Evolutionary conservation across 768 basidiomycete species (phyloP).

Genomic region (Ramaria rubella): DNA sequence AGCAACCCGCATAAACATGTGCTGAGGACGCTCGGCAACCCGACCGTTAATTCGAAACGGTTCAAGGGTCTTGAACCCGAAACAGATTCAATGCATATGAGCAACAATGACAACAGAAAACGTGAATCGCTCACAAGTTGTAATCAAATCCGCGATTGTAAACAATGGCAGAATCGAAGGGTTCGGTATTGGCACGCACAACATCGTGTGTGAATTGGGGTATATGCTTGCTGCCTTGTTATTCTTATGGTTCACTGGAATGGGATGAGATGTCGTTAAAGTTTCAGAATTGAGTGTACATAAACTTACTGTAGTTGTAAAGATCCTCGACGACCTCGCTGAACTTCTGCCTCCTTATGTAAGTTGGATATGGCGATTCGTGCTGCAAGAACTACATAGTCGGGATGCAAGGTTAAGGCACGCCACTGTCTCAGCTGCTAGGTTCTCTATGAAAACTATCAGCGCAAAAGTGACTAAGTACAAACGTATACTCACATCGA

Average conservation of each 20-base stretch:
- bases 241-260: slow-evolving; percentile 90
- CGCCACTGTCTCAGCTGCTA: slow-evolving; percentile 95
- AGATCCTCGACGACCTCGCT: slow-evolving; percentile 88
- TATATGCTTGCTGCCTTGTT: slow-evolving; percentile 81
- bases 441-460: slow-evolving; percentile 50
- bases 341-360: slow-evolving; percentile 98
- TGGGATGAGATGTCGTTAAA: slow-evolving; percentile 1
- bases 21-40: slow-evolving; percentile 95
- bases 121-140: slow-evolving; percentile 60
- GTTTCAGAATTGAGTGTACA: neutral
- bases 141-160: slow-evolving; percentile 98
- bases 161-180: slow-evolving; percentile 89
- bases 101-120: neutral
- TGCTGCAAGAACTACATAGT: slow-evolving; percentile 96
- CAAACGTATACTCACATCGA: slow-evolving; percentile 60
- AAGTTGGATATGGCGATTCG: slow-evolving; percentile 98
- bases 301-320: slow-evolving; percentile 69
- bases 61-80: slow-evolving; percentile 99
- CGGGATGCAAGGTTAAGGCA: slow-evolving; percentile 96
- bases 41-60: slow-evolving; percentile 91
- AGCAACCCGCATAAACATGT: slow-evolving; percentile 99
- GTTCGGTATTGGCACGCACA: slow-evolving; percentile 73
- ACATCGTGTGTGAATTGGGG: slow-evolving; percentile 78
- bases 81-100: slow-evolving; percentile 41
- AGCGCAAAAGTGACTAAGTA: neutral